phyloP scores from a whole-genome alignment of 805 yeast species.

The Saccharomycopsis capsularis region DNA sequence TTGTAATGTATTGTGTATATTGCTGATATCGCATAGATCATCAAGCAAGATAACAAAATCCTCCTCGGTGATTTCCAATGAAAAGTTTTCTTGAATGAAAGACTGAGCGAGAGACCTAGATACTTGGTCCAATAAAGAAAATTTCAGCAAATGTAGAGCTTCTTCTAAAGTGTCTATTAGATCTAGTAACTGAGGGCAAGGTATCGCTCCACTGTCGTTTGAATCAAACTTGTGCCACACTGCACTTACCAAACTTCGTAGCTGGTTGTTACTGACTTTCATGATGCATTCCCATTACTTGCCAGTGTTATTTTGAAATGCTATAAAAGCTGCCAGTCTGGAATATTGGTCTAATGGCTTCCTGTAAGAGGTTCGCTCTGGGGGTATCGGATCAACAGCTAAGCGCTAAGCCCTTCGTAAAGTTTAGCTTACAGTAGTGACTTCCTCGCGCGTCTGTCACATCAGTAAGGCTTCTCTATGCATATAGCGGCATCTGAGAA shows the following conservation, averaged over 20 bases:
- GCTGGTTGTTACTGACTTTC: too few species aligned
- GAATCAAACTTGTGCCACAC: neutral
- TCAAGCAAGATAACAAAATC: slow-evolving; percentile 1
- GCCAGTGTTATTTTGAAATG: neutral
- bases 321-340: neutral
- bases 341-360: too few species aligned
- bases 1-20: neutral
- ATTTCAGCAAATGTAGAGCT: neutral
- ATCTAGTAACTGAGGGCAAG: neutral
- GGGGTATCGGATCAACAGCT: too few species aligned
- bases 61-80: slow-evolving; percentile 3
- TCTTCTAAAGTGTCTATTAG: neutral
- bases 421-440: too few species aligned
- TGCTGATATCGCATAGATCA: neutral
- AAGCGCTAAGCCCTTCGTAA: too few species aligned
- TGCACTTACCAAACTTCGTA: too few species aligned
- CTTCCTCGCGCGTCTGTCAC: too few species aligned
- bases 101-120: neutral
- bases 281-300: too few species aligned
- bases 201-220: neutral
- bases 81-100: neutral
- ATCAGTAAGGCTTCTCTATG: too few species aligned
- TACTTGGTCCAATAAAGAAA: neutral
- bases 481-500: too few species aligned
- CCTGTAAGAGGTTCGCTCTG: too few species aligned